Percentiles rank a stretch among this genome's conserved stretches.
Conservation (phyloP, 306 rosid genomes). For the Cicer yamashitae region DNA sequence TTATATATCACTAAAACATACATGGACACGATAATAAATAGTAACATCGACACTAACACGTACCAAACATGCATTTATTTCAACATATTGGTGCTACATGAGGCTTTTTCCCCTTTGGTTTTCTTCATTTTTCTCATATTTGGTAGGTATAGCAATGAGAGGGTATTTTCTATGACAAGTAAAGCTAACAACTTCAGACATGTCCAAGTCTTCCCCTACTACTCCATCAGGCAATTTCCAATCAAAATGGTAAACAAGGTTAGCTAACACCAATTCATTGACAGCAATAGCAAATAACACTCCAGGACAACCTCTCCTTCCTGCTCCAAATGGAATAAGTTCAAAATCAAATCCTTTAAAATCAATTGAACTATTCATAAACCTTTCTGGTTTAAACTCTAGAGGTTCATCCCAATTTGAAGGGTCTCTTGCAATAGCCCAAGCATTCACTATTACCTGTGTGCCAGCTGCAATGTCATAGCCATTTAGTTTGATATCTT, state of each 20-base stretch:
- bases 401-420: conserved; percentile 37
- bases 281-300: conserved; percentile 27
- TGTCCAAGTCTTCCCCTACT: conserved; percentile 25
- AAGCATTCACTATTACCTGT: conserved; percentile 36
- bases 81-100: too few species aligned
- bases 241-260: conserved; percentile 23
- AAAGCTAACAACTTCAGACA: conserved; percentile 14
- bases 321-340: conserved; percentile 45
- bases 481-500: conserved; percentile 31
- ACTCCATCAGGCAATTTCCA: conserved; percentile 21
- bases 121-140: not conserved
- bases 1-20: too few species aligned
- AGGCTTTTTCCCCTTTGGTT: not conserved
- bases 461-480: conserved; percentile 49
- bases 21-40: too few species aligned
- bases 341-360: conserved; percentile 43
- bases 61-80: too few species aligned
- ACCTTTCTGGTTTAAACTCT: conserved; percentile 47
- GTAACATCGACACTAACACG: too few species aligned
- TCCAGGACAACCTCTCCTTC: conserved; percentile 50
- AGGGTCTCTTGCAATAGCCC: conserved; percentile 43
- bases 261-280: conserved; percentile 24
- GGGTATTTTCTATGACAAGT: conserved; percentile 19
- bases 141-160: not conserved
- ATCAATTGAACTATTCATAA: conserved; percentile 25